Base-by-base conservation (phyloP, 2,329 filamentous ascomycete genomes). In the Nemania sp. region DNA sequence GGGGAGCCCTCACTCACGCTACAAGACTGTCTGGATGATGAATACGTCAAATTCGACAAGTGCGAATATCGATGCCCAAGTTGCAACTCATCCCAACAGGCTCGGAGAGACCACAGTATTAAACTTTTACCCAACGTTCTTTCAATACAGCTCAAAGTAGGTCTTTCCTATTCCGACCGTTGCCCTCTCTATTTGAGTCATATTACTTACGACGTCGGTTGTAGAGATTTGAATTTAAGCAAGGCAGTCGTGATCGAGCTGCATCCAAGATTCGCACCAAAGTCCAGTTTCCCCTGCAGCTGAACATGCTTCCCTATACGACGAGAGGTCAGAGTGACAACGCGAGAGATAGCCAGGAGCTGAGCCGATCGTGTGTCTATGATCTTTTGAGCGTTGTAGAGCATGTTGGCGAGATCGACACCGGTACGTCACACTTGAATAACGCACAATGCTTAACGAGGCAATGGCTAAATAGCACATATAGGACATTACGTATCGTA, bases 221-320 rank as follows among this genome's bases (percentile, higher is more conserved):
- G 2, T 55, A 89, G 87, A 81, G 87, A 51, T 94, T 96, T 79
- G 92, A 97, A 81, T 93, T 93, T 78, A 88, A 87, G 70, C 87
- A 89, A 73, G 87, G 86, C 18, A 79, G 82, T 59, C 87, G 88
- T 69, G 89, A 92, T 74, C 86, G 90, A 53, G 88, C 88, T 26
- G 92, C 93, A 1, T 92, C 92, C 52, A 98, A 98, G 79, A 93
- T 98, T 71, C 92, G 97, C 74, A 94, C 93, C 3, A 90, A 89
- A 65, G 92, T 98, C 61, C 88, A 91, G 58, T 98, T 98, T 75
- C 94, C 94, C 0, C 82, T 97, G 57, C 90, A 92, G 67, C 87
- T 98, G 43, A 96, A 97, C 77, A 93, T 98, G 89, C 86, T 93
- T 24, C 94, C 94, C 0, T 98, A 97, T 80, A 96, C 94, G 0